Conservation (phyloP, 345 rosid genomes). For the Sapria himalayana region DNA sequence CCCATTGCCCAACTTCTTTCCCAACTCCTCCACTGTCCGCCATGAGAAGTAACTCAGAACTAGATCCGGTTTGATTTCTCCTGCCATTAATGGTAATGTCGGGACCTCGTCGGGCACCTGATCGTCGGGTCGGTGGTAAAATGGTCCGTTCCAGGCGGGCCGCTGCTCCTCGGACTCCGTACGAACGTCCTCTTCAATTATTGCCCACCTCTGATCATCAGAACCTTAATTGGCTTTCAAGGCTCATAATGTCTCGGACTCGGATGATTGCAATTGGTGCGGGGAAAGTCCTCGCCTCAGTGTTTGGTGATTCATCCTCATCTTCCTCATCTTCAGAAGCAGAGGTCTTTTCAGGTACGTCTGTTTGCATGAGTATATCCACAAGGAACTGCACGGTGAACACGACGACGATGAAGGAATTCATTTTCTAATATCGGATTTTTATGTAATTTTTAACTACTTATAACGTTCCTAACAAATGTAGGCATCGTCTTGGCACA, state of each 20-base stretch:
- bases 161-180: slow-evolving; percentile 28
- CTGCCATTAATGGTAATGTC: no score
- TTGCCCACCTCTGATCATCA: slow-evolving; percentile 12
- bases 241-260: slow-evolving; percentile 48
- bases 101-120: slow-evolving; percentile 7
- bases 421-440: no score
- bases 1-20: not conserved
- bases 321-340: slow-evolving; percentile 28
- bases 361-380: no score
- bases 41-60: no score
- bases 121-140: slow-evolving; percentile 46
- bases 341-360: slow-evolving; percentile 28
- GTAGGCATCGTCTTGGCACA: no score
- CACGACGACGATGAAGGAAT: no score
- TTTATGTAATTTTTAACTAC: no score
- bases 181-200: slow-evolving; percentile 28
- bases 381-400: no score
- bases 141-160: slow-evolving; percentile 34
- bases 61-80: no score
- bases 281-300: slow-evolving; percentile 43
- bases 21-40: no score
- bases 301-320: slow-evolving; percentile 31
- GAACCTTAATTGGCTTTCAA: slow-evolving; percentile 84
- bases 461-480: no score
- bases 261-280: slow-evolving; percentile 63